A percentile compares a stretch with the other conserved stretches of the same genome.
phyloP scores from a whole-genome alignment of 352 stramenopile species.

The Phytophthora brassicae region DNA sequence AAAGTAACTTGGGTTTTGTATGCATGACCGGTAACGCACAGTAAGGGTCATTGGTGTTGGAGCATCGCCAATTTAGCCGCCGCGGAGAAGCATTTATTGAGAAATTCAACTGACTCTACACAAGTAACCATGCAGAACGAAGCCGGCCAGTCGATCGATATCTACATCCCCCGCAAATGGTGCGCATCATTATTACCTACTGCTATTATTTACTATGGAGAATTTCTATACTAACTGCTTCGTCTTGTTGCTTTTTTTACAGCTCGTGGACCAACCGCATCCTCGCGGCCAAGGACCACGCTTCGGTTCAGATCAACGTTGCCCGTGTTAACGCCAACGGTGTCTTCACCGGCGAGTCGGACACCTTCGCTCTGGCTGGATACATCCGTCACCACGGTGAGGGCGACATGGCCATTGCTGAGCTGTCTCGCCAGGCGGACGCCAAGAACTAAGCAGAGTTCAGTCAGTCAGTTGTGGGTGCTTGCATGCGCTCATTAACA shows the following conservation, averaged over 20 bases:
- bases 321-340: constrained; percentile 96
- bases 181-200: constrained; percentile 33
- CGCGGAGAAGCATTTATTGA: constrained; percentile 30
- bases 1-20: constrained; percentile 49
- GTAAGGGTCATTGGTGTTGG: constrained; percentile 77
- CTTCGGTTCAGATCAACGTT: constrained; percentile 98
- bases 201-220: not conserved
- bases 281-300: constrained; percentile 97
- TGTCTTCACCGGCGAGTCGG: constrained; percentile 95
- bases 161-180: constrained; percentile 99
- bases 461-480: constrained; percentile 3
- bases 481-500: constrained; percentile 9
- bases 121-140: constrained; percentile 97
- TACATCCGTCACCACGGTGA: constrained; percentile 97
- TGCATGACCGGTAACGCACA: constrained; percentile 77
- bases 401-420: constrained; percentile 93
- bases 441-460: constrained; percentile 67
- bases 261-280: constrained; percentile 99
- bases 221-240: constrained; percentile 2
- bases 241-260: not conserved
- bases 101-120: constrained; percentile 65
- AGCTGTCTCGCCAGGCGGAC: constrained; percentile 73
- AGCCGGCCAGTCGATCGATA: constrained; percentile 95
- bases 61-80: not conserved
- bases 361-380: constrained; percentile 94